Conservation (phyloP, 352 stramenopile genomes). For the Phytophthora brassicae region DNA sequence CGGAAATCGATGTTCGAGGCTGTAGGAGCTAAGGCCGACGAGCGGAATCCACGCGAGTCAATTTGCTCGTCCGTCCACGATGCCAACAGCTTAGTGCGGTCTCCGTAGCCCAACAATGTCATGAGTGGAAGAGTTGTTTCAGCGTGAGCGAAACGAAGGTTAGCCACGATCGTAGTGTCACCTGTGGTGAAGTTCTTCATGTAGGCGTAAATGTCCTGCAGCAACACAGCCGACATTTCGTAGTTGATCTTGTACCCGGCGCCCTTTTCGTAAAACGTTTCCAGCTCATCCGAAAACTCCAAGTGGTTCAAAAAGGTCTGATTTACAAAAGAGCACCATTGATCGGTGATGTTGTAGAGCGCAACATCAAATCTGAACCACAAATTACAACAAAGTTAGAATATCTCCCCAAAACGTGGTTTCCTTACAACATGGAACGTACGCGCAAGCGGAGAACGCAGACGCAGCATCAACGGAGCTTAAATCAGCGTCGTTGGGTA, state of each 20-base stretch:
- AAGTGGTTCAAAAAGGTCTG: constrained; percentile 40
- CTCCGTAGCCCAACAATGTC: constrained; percentile 62
- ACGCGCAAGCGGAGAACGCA: constrained; percentile 66
- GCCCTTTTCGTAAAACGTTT: constrained; percentile 69
- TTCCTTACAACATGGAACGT: constrained; percentile 12
- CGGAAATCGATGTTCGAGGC: constrained; percentile 76
- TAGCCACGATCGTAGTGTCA: constrained; percentile 35
- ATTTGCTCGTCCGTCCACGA: constrained; percentile 42
- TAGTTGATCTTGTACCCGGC: constrained; percentile 72
- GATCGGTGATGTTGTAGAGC: constrained; percentile 43
- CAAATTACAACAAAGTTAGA: neutral
- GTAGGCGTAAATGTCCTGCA: constrained; percentile 54
- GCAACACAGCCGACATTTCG: constrained; percentile 68
- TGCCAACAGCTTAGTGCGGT: constrained; percentile 37
- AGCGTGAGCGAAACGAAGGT: constrained; percentile 73
- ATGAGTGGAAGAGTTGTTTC: constrained; percentile 79
- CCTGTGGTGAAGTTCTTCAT: constrained; percentile 55
- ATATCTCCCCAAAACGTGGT: neutral
- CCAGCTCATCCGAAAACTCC: constrained; percentile 71
- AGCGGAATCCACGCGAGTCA: constrained; percentile 51
- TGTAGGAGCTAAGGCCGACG: constrained; percentile 57
- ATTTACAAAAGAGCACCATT: constrained; percentile 70
- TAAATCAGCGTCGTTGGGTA: constrained; percentile 34
- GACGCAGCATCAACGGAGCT: constrained; percentile 41
- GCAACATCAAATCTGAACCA: constrained; percentile 57